These are phyloP conservation scores for Gryganskiella cystojenkinii DNA, from an alignment of 192 early-diverging fungal species.

Conservation along the genomic window DNA sequence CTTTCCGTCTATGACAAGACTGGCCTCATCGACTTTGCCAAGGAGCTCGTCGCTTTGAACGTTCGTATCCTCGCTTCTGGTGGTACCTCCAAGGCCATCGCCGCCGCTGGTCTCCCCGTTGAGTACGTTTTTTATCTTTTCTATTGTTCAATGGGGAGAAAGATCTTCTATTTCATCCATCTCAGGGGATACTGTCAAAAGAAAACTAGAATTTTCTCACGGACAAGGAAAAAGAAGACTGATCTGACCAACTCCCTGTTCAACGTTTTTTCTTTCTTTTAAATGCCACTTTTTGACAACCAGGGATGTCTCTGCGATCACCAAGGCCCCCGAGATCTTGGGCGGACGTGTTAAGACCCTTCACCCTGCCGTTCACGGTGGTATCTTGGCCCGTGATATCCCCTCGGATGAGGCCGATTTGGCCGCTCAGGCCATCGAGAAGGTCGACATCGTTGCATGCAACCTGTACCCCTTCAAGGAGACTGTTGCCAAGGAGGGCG, in stretches of 20 bases:
- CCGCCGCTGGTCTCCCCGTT: constrained; percentile 89
- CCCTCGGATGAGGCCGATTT: constrained; percentile 89
- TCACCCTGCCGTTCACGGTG: constrained; percentile 98
- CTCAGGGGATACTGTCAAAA: not conserved
- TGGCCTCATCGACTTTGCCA: constrained; percentile 90
- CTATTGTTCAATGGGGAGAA: not conserved
- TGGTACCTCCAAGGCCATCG: constrained; percentile 93
- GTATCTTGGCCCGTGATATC: constrained; percentile 92
- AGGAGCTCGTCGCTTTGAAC: constrained; percentile 77
- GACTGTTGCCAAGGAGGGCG: constrained; percentile 87
- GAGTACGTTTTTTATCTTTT: constrained; percentile 60
- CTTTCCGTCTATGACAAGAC: constrained; percentile 99
- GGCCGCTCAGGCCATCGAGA: constrained; percentile 84
- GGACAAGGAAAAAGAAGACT: not conserved
- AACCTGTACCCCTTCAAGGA: constrained; percentile 99
- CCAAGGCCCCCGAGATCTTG: constrained; percentile 98
- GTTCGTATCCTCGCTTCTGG: constrained; percentile 93
- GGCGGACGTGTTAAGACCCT: constrained; percentile 99
- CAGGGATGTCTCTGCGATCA: constrained; percentile 97
- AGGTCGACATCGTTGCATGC: constrained; percentile 96
- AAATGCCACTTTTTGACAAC: not conserved
- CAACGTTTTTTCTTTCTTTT: not conserved
- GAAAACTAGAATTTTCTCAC: constrained; percentile 18
- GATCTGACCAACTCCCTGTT: not conserved
- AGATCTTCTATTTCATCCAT: not conserved